phyloP scores from a whole-genome alignment of 2,329 filamentous ascomycete species.

The Waltergamsia citrina region DNA sequence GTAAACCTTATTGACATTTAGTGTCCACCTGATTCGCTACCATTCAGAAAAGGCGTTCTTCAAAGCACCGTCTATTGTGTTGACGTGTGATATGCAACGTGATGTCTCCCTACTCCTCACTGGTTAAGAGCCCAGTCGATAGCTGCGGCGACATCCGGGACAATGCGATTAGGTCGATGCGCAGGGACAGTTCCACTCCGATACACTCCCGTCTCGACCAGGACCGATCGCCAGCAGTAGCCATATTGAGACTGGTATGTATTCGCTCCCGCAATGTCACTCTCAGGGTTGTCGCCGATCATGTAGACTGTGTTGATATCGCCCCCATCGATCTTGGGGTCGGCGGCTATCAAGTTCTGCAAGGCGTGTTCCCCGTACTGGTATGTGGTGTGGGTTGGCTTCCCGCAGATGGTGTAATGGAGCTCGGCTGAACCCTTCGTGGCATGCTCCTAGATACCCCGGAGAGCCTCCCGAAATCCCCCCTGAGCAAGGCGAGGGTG shows the following conservation, averaged over 20 bases:
- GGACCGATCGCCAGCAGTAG: constrained; percentile 53
- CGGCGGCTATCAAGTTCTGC: constrained; percentile 2
- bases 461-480: constrained; percentile 54
- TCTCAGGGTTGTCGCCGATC: constrained; percentile 60
- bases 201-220: constrained; percentile 62
- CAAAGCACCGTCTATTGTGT: too few relatives aligned
- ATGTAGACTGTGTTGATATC: constrained; percentile 54
- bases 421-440: constrained; percentile 31
- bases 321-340: constrained; percentile 3
- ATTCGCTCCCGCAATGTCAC: constrained; percentile 63
- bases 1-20: too few relatives aligned
- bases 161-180: constrained; percentile 44
- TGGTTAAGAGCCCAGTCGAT: constrained; percentile 58
- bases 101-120: too few relatives aligned
- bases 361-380: constrained; percentile 56
- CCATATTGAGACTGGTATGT: constrained; percentile 43
- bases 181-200: constrained; percentile 28
- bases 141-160: constrained; percentile 53
- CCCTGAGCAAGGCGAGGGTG: constrained; percentile 62
- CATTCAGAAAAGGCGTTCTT: too few relatives aligned
- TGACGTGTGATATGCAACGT: too few relatives aligned
- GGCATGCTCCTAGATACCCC: constrained; percentile 50
- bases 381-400: constrained; percentile 55
- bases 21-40: too few relatives aligned
- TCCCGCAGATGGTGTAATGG: constrained; percentile 52